Evolutionary conservation across 1,139 yeast species (phyloP), one percentile per base, ranked within the genome.

Genomic region (Kodamaea sp.): DNA sequence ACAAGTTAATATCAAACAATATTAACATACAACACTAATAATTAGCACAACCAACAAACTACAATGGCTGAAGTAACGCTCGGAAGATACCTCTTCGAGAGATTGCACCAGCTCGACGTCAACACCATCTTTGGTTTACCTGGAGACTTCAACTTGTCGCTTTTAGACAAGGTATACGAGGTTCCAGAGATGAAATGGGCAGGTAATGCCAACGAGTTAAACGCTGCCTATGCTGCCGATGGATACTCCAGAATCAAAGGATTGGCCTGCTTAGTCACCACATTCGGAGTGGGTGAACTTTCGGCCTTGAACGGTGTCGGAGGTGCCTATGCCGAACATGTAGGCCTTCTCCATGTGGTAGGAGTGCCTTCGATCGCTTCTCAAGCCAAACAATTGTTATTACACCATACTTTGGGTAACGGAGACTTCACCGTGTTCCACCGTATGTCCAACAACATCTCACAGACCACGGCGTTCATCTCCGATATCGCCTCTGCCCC

Each of bases 401-500:
- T 67, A 41, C 73, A 67, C 48, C 90, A 83, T 63, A 83, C 90
- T 34, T 70, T 83, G 53, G 95, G 95, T 53, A 83, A 86, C 63
- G 90, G 92, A 46, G 90, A 83, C 62, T 86, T 83, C 65, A 79
- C 83, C 31, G 92, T 81, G 32, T 86, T 84, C 73, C 76, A 74
- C 62, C 70, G 76, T 57, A 85, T 85, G 87, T 60, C 68, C 28
- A 43, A 56, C 11, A 47, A 54, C 45, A 62, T 66, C 33, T 50
- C 62, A 25, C 57, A 56, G 29, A 59, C 70, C 28, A 54, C 67
- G 7, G 63, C 59, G 5, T 49, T 61, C 25, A 44, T 64, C 22
- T 46, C 49, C n/a, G 66, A 63, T 42, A 53, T 52, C 20, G 41
- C 41, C 22, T 47, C 50, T 18, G 70, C 70, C 2, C 50, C 66